Base-by-base conservation (phyloP, 441 rosid species). In the Erodium trifolium region DNA sequence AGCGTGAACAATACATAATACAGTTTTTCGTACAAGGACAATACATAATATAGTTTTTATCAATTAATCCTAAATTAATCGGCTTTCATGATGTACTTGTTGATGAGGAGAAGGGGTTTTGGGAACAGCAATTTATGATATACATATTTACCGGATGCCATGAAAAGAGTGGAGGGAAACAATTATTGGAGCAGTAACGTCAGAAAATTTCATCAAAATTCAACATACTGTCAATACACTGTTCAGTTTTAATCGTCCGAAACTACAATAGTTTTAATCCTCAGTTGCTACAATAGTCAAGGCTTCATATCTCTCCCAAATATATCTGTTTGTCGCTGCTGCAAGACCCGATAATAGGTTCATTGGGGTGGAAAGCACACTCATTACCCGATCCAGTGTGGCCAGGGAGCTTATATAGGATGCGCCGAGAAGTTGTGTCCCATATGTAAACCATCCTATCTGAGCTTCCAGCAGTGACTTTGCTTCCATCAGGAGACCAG, bases 361-460 rank as follows among this genome's bases (percentile, higher is more conserved):
- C 93, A 12, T 67, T 72, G 0, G 98, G 98, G 74, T 92, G 98
- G 72, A 92, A 92, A 39, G 82, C 91, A 0, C 83, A 78, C 82
- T 93, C 98, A 6, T 93, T 90, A 63, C 90, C 96, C 0, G 94
- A 93, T 35, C 97, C 98, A 3, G 85, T 82, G 72, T 93, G 98
- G 23, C 98, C 98, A 2, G 98, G 98, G 59, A 93, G 93, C 88
- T 89, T 90, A 65, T 90, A 93, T 65, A 93, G 73, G 77, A 86
- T 89, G 62, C 94, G 83, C 12, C 97, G 83, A 60, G 89, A 80
- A 10, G 97, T 93, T 49, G 98, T 90, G 70, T 93, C 97, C 98
- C 98, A 93, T 43, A 93, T 80, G 78, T 91, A 85, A 64, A 93
- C 97, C 98, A 93, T 93, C 14, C 98, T 85, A 73, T 93, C 98